phyloP scores from a whole-genome alignment of 805 yeast species.

The Metschnikowia gelsemii region DNA sequence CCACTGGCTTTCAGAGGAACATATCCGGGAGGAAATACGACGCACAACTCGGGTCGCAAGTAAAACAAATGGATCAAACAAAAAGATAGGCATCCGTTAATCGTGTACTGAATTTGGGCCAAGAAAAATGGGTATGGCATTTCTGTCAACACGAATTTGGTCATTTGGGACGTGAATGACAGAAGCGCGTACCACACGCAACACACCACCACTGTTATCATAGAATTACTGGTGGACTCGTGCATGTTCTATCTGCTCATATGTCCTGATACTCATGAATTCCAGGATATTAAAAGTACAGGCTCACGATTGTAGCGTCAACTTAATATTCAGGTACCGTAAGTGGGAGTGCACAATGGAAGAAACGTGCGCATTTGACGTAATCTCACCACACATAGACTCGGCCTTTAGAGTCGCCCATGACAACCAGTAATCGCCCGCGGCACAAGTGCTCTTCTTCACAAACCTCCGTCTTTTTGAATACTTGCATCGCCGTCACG shows the following conservation, averaged over 20 bases:
- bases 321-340: neutral
- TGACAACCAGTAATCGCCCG: slow-evolving; percentile 43
- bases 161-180: slow-evolving; percentile 62
- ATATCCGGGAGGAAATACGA: slow-evolving; percentile 53
- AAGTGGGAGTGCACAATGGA: neutral
- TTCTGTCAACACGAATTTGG: slow-evolving; percentile 52
- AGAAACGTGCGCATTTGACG: slow-evolving; percentile 1
- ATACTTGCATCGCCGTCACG: slow-evolving; percentile 31
- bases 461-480: slow-evolving; percentile 31
- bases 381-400: slow-evolving; percentile 33
- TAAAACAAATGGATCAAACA: slow-evolving; percentile 37
- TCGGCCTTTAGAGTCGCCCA: slow-evolving; percentile 56
- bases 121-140: slow-evolving; percentile 63
- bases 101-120: slow-evolving; percentile 62
- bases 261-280: neutral
- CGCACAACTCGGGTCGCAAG: slow-evolving; percentile 22
- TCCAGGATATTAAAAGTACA: neutral
- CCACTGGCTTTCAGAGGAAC: slow-evolving; percentile 41
- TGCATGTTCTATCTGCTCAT: neutral
- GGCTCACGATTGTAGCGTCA: neutral
- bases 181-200: slow-evolving; percentile 61
- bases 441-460: slow-evolving; percentile 35
- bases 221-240: neutral
- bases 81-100: slow-evolving; percentile 46
- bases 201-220: slow-evolving; percentile 45